Evolutionary conservation across 805 yeast genomes (phyloP).

Genomic region (Yamadazyma tumulicola): DNA sequence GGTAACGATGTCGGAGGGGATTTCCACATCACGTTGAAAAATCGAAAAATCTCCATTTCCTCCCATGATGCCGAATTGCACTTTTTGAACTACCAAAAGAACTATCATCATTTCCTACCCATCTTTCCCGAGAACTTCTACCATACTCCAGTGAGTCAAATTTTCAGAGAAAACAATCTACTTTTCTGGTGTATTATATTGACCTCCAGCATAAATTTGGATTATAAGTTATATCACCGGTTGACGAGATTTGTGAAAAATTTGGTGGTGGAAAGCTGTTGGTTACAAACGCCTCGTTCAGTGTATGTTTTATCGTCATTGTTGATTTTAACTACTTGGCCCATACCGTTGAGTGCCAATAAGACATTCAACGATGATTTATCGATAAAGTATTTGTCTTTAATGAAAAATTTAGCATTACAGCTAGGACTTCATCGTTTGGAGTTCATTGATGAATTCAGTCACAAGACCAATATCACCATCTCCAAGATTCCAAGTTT

Average conservation of each 20-base stretch:
- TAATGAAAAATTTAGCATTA: constrained; percentile 36
- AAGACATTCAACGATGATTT: constrained; percentile 26
- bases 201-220: constrained; percentile 27
- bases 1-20: constrained; percentile 4
- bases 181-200: constrained; percentile 41
- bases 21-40: constrained; percentile 6
- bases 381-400: constrained; percentile 34
- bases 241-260: constrained; percentile 32
- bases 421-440: constrained; percentile 43
- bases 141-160: constrained; percentile 13
- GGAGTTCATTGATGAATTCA: constrained; percentile 40
- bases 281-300: constrained; percentile 45
- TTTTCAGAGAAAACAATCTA: constrained; percentile 27
- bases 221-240: constrained; percentile 17
- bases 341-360: constrained; percentile 29
- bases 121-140: constrained; percentile 26
- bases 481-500: constrained; percentile 25
- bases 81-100: constrained; percentile 20
- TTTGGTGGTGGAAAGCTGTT: constrained; percentile 39
- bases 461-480: constrained; percentile 28
- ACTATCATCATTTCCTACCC: constrained; percentile 31
- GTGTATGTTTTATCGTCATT: constrained; percentile 36
- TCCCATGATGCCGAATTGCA: constrained; percentile 5
- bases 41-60: constrained; percentile 2
- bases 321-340: constrained; percentile 44